Percentiles rank a stretch among this genome's conserved stretches.
Conservation (phyloP, 2,329 filamentous ascomycete genomes). For the Penicillium sp. region DNA sequence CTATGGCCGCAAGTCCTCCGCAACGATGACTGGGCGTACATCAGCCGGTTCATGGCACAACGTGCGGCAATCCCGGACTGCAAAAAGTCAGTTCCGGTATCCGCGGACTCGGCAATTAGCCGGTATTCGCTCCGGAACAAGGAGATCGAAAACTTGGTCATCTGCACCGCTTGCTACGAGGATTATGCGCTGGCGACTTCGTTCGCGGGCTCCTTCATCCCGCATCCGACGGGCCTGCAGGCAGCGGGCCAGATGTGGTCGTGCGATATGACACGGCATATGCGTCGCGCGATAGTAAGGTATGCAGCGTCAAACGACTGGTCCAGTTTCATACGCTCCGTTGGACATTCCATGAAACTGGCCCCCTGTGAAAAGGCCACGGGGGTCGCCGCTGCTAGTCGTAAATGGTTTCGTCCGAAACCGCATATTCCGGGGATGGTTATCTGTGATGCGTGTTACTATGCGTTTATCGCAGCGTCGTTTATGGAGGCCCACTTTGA, state of each 20-base stretch:
- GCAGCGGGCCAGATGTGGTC: not conserved
- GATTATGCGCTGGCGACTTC: not conserved
- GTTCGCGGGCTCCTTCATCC: not conserved
- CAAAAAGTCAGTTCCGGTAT: not conserved
- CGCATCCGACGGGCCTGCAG: not conserved
- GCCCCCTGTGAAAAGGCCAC: not conserved
- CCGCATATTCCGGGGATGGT: not conserved
- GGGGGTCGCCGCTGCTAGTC: not conserved
- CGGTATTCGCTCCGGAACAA: not conserved
- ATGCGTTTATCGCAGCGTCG: not conserved
- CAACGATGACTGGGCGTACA: slow-evolving; percentile 6
- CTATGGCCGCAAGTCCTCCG: slow-evolving; percentile 5
- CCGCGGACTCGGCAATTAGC: not conserved
- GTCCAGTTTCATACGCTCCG: not conserved
- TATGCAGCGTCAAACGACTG: not conserved
- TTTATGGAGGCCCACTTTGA: not conserved
- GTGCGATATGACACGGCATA: not conserved
- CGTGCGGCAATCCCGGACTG: not conserved
- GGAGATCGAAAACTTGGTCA: not conserved
- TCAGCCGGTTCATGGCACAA: not conserved
- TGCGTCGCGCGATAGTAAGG: not conserved
- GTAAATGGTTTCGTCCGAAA: slow-evolving; percentile 1
- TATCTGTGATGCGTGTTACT: slow-evolving; percentile 2
- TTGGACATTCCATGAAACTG: not conserved
- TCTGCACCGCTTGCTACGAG: slow-evolving; percentile 7